Conservation (phyloP, 176 grass and related monocot species). For the Otatea glauca region DNA sequence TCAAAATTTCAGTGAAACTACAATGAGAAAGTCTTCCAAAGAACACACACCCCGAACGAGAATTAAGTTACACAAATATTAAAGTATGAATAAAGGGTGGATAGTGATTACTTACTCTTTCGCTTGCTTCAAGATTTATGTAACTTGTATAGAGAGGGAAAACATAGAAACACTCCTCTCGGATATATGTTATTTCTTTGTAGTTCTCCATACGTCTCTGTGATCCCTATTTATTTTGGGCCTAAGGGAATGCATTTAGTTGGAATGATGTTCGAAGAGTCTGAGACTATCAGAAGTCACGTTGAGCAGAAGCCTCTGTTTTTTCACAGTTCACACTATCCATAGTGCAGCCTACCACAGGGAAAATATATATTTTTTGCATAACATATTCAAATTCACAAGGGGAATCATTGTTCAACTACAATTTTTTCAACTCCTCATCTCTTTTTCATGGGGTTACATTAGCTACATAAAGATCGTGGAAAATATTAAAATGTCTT, state of each 20-base stretch:
- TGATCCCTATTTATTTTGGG: slow-evolving; percentile 3
- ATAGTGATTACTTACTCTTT: too few species aligned
- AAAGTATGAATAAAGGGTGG: too few species aligned
- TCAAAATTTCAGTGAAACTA: neutral
- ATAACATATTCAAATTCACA: slow-evolving; percentile 34
- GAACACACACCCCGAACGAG: neutral
- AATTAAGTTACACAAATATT: neutral
- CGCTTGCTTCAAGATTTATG: too few species aligned
- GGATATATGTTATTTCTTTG: neutral
- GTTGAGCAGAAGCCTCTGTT: neutral
- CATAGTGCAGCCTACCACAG: neutral
- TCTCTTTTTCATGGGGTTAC: slow-evolving; percentile 22
- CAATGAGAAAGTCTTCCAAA: neutral
- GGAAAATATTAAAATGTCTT: slow-evolving; percentile 1
- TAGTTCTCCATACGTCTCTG: neutral
- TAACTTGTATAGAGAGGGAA: too few species aligned
- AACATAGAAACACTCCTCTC: too few species aligned
- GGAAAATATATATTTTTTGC: neutral
- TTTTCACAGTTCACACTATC: slow-evolving; percentile 32
- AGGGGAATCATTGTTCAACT: slow-evolving; percentile 17
- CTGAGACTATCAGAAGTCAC: slow-evolving; percentile 11
- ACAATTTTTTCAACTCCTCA: neutral
- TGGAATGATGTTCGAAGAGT: neutral
- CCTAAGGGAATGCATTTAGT: neutral
- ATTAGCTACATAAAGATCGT: slow-evolving; percentile 2